Conservation (phyloP, 2,329 filamentous ascomycete species). For the Beauveria sp. region DNA sequence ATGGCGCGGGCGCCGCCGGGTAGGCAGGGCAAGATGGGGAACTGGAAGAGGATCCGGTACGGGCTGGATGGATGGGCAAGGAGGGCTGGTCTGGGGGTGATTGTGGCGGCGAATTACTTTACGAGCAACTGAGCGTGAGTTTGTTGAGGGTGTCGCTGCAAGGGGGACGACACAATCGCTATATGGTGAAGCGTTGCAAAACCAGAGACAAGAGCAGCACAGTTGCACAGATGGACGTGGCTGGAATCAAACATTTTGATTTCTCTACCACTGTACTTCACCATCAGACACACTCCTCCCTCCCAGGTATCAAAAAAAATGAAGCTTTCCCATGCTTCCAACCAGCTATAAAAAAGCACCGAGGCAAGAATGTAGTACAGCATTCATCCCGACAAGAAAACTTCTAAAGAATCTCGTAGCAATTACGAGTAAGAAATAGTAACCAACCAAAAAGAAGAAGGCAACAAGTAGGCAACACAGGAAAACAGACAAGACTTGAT, state of each 20-base stretch:
- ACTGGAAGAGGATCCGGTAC: slow-evolving; percentile 32
- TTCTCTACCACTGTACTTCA: not conserved
- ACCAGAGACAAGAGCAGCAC: not conserved
- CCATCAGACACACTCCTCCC: not conserved
- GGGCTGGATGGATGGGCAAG: slow-evolving; percentile 36
- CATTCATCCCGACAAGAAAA: not conserved
- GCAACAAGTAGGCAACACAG: not conserved
- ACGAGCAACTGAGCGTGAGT: not conserved
- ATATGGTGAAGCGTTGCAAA: too few relatives aligned
- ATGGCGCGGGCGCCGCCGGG: slow-evolving; percentile 24
- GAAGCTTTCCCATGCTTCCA: not conserved
- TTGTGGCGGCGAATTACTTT: slow-evolving; percentile 8
- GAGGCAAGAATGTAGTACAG: not conserved
- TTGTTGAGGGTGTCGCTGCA: too few relatives aligned
- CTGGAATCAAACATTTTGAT: not conserved
- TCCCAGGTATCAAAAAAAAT: not conserved
- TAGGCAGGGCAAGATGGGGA: slow-evolving; percentile 27
- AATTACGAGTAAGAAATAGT: not conserved
- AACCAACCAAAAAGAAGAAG: not conserved
- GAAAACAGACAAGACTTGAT: slow-evolving; percentile 6
- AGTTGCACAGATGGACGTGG: not conserved
- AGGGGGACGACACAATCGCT: too few relatives aligned
- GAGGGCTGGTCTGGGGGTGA: slow-evolving; percentile 37
- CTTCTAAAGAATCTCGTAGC: not conserved
- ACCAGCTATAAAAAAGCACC: not conserved